Base-by-base conservation (phyloP, 208 protist species). In the Wallacemonas sp. region DNA sequence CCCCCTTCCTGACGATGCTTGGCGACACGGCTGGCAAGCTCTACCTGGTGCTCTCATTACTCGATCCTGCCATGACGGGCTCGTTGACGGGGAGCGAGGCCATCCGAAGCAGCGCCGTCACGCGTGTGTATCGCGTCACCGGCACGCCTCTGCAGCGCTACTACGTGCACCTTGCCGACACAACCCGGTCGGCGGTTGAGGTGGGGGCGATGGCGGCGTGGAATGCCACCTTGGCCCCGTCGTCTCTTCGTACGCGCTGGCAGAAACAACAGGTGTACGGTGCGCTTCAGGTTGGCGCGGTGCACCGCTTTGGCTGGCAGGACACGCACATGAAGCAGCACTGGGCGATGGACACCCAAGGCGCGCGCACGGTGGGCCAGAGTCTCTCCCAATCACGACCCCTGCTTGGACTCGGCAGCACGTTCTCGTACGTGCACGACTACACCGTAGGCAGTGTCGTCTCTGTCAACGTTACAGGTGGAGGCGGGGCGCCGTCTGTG, bases 381-480 rank as follows among this genome's bases (percentile, higher is more conserved):
- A 70, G 72, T 2, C 63, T 94, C 22, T 60, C 63, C 33, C 55
- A 60, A 3, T 53, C 82, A 15, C 73, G 71, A 1, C 33, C 85
- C n/a, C 64, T 81, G 22, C 68, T 87, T 10, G 88, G 88, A 1
- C 66, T 94, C 0, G 85, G 76, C 29, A 63, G 73, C 21, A 91
- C 88, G 12, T 89, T 89, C 68, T 89, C 77, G 19, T 92, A 90
- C 62, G 68, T 91, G 3, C 74, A 89, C 19, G 75, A 63, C 39
- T 94, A 87, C 74, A 75, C 78, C 9, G 65, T 82, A 10, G 86
- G 78, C 3, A 3, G 29, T 19, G 50, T 57, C 1, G 66, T 81
- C 27, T 27, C 57, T 12, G 45, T 19, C 53, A 13, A 12, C 27
- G 17, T 2, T 13, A 22, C 3, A 12, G 5, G 12, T 0, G 15